These are phyloP conservation scores for Diaporthe aspalathi DNA, from an alignment of 2,329 filamentous ascomycete species.

Conservation along the genomic window DNA sequence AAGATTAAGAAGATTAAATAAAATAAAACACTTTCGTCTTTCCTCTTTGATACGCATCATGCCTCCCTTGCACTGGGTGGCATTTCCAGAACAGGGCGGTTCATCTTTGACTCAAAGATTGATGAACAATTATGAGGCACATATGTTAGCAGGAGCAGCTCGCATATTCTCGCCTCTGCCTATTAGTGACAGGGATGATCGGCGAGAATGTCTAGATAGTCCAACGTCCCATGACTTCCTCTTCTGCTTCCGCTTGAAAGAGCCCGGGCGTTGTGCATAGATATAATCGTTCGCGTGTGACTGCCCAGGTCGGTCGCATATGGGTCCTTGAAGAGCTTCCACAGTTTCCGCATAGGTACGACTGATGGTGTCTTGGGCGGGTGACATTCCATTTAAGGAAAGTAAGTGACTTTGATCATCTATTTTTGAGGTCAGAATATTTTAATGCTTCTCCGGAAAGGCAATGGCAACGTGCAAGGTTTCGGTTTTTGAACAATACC, in stretches of 20 bases:
- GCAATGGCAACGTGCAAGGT: too few relatives aligned
- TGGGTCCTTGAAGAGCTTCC: background rate
- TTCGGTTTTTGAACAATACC: background rate
- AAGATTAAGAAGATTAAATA: too few relatives aligned
- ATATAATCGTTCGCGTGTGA: background rate
- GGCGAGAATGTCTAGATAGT: background rate
- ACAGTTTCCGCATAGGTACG: background rate
- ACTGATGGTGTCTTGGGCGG: background rate
- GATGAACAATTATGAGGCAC: background rate
- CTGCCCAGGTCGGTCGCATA: background rate
- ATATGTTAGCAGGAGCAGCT: background rate
- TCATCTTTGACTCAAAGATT: background rate
- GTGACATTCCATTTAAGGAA: background rate
- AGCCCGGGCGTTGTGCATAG: background rate
- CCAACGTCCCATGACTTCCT: background rate
- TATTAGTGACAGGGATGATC: background rate
- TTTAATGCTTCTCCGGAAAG: background rate
- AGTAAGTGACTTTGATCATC: too few relatives aligned
- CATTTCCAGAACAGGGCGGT: background rate
- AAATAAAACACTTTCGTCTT: background rate
- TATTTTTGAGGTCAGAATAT: background rate
- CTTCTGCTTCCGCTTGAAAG: background rate
- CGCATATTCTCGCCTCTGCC: background rate
- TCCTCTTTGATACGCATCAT: too few relatives aligned
- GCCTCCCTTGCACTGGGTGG: background rate